Conservation (phyloP, 2,329 filamentous ascomycete genomes). For the Venturia asperata region DNA sequence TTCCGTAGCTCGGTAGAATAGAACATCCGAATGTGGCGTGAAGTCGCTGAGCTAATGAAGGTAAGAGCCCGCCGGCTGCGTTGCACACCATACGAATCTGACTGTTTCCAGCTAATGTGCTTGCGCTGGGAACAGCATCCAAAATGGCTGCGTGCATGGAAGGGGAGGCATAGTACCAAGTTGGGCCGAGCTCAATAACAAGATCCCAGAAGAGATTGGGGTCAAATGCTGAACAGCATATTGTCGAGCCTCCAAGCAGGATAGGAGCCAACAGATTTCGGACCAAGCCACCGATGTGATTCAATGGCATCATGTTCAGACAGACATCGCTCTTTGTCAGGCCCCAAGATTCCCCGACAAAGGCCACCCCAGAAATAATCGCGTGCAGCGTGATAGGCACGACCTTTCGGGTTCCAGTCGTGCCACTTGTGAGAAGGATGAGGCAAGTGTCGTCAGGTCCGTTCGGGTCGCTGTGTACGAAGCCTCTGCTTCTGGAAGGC, state of each 20-base stretch:
- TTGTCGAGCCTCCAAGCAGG: slow-evolving; percentile 47
- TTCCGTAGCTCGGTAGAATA: slow-evolving; percentile 51
- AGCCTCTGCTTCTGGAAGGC: background rate
- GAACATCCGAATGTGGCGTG: slow-evolving; percentile 46
- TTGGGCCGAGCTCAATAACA: slow-evolving; percentile 42
- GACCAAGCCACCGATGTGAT: slow-evolving; percentile 48
- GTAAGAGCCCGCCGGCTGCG: slow-evolving; percentile 48
- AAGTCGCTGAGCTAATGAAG: slow-evolving; percentile 44
- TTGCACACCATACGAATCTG: slow-evolving; percentile 50
- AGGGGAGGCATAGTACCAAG: slow-evolving; percentile 54
- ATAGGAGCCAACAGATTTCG: slow-evolving; percentile 50
- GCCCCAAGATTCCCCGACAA: slow-evolving; percentile 49
- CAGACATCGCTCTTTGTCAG: slow-evolving; percentile 43
- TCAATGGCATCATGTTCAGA: slow-evolving; percentile 54
- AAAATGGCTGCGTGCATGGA: slow-evolving; percentile 52
- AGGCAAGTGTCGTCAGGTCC: slow-evolving; percentile 43
- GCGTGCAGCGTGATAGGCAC: slow-evolving; percentile 48
- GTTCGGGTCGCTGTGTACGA: slow-evolving; percentile 32
- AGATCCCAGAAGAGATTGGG: slow-evolving; percentile 51
- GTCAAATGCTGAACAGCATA: slow-evolving; percentile 50
- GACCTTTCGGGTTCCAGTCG: slow-evolving; percentile 52
- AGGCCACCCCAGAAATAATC: slow-evolving; percentile 45
- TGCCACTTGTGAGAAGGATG: slow-evolving; percentile 52
- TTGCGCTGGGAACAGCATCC: slow-evolving; percentile 30
- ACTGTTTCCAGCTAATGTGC: slow-evolving; percentile 28